phyloP scores from a whole-genome alignment of 2,329 filamentous ascomycete genomes.

The Neofusicoccum kwambonambiense region DNA sequence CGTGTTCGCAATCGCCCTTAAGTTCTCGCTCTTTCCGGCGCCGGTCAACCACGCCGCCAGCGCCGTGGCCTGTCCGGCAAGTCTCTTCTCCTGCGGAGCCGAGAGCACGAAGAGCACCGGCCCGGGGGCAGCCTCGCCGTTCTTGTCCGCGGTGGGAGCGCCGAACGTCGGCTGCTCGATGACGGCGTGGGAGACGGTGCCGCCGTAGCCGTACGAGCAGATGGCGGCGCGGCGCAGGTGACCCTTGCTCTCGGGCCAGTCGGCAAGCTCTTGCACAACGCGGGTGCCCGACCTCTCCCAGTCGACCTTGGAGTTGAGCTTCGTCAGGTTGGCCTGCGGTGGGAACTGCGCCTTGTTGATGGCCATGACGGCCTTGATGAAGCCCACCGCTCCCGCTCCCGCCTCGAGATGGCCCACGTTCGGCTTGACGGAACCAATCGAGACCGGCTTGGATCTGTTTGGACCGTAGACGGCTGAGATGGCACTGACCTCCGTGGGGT shows the following conservation, averaged over 20 bases:
- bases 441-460: conserved; percentile 45
- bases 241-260: conserved; percentile 22
- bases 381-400: conserved; percentile 25
- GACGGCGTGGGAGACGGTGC: conserved; percentile 45
- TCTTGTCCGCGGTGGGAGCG: not conserved
- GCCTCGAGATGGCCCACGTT: conserved; percentile 35
- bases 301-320: conserved; percentile 34
- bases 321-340: conserved; percentile 37
- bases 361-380: conserved; percentile 31
- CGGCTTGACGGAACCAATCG: conserved; percentile 33
- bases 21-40: not conserved
- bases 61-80: conserved; percentile 24
- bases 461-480: conserved; percentile 22
- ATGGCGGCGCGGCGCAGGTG: conserved; percentile 39
- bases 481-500: conserved; percentile 24
- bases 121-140: not conserved
- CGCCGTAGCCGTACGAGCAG: conserved; percentile 49
- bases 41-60: conserved; percentile 27
- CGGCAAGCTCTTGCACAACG: conserved; percentile 24
- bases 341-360: conserved; percentile 31
- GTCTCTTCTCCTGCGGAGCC: conserved; percentile 33
- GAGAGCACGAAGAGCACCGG: conserved; percentile 27
- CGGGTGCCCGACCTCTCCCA: conserved; percentile 27
- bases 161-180: conserved; percentile 30
- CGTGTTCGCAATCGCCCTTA: conserved; percentile 28